Evolutionary conservation across 306 rosid species (phyloP).

Genomic region (Cicer chorassanicum): DNA sequence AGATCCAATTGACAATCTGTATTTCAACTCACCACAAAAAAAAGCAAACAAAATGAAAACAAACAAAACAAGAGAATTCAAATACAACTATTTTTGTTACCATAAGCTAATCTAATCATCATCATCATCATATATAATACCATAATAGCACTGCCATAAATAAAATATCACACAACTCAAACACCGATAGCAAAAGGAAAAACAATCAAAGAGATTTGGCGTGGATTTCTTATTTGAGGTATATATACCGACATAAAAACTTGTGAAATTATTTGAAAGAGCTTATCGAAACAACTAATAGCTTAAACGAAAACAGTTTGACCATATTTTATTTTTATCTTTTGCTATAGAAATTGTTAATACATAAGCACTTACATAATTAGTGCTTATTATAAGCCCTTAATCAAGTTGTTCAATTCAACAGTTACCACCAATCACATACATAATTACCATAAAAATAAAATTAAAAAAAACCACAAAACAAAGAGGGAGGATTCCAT

Average conservation of each 20-base stretch:
- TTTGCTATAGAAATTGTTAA: too few species aligned
- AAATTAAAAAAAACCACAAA: not conserved
- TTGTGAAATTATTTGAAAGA: too few species aligned
- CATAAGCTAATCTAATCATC: slow-evolving; percentile 29
- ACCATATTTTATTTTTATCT: too few species aligned
- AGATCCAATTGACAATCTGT: slow-evolving; percentile 81
- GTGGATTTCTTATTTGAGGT: not conserved
- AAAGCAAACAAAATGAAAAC: slow-evolving; percentile 15
- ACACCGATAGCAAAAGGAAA: not conserved
- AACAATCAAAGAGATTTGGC: not conserved
- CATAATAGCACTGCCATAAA: slow-evolving; percentile 17
- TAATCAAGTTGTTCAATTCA: too few species aligned
- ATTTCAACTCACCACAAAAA: slow-evolving; percentile 8
- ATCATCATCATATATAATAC: not conserved
- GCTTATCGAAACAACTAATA: too few species aligned
- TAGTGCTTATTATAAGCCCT: too few species aligned
- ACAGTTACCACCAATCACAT: slow-evolving; percentile 2
- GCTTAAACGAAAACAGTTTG: too few species aligned
- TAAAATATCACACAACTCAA: slow-evolving; percentile 11
- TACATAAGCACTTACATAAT: too few species aligned
- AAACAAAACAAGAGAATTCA: slow-evolving; percentile 1
- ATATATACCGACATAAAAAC: too few species aligned
- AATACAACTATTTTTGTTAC: not conserved
- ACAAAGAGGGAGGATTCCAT: not conserved
- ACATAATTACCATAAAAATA: not conserved